Percentiles rank a stretch among this genome's conserved stretches.
phyloP scores from a whole-genome alignment of 441 rosid species.

The Rhodomyrtus psidioides region DNA sequence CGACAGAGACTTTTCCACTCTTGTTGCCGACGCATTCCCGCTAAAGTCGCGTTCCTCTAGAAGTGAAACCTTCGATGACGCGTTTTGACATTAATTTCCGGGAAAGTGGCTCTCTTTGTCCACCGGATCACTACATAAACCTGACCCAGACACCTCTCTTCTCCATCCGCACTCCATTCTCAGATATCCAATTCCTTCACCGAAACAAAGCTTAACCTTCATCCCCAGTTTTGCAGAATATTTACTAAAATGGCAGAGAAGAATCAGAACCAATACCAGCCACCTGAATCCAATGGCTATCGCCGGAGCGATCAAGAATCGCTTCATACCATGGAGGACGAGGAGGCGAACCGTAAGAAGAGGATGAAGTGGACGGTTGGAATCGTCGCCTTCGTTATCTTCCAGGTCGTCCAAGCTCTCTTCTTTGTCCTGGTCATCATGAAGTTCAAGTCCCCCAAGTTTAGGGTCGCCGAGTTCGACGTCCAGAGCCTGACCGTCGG shows the following conservation, averaged over 20 bases:
- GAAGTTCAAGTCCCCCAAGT: not conserved
- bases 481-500: not conserved
- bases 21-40: not conserved
- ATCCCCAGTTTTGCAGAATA: too few species aligned
- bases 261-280: too few species aligned
- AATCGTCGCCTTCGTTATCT: not conserved
- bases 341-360: not conserved
- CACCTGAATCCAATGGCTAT: not conserved
- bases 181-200: too few species aligned
- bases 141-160: too few species aligned
- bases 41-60: not conserved
- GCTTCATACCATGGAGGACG: not conserved
- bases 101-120: too few species aligned
- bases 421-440: not conserved
- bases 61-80: too few species aligned
- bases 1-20: not conserved
- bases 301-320: not conserved
- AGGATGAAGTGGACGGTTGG: not conserved
- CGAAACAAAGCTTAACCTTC: too few species aligned
- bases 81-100: too few species aligned
- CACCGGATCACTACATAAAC: too few species aligned
- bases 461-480: not conserved
- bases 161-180: too few species aligned
- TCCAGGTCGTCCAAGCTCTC: not conserved
- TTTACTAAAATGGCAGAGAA: too few species aligned